Conservation (phyloP, 176 grass and related monocot genomes). For the Aegilops sharonensis region DNA sequence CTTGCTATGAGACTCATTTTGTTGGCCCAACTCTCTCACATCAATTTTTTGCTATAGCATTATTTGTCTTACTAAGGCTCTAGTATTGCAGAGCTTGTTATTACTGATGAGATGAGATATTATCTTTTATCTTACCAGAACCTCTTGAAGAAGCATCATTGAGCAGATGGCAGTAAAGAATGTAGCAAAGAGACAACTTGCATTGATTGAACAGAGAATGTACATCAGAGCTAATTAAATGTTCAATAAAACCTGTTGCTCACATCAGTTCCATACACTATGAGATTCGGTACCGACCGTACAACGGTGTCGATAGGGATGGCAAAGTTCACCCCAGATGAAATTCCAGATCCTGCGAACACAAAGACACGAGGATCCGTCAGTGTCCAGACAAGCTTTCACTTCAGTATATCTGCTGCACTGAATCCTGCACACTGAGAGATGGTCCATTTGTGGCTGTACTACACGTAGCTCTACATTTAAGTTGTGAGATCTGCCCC, state of each 20-base stretch:
- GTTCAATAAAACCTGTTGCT: slow-evolving; percentile 66
- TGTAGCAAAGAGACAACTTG: neutral
- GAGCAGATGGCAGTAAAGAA: neutral
- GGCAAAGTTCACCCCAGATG: slow-evolving; percentile 86
- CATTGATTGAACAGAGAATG: neutral
- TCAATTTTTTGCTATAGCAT: neutral
- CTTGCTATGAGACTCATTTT: neutral
- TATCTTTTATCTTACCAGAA: neutral
- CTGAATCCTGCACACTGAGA: slow-evolving; percentile 11
- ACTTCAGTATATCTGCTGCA: slow-evolving; percentile 9
- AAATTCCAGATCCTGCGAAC: slow-evolving; percentile 72
- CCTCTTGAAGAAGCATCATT: neutral
- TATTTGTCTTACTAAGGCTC: neutral
- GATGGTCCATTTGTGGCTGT: neutral
- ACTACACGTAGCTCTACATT: slow-evolving; percentile 1
- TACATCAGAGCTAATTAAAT: slow-evolving; percentile 39
- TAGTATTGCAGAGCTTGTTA: neutral
- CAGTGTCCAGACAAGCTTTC: slow-evolving; percentile 9
- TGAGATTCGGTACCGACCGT: slow-evolving; percentile 60
- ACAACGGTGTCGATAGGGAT: slow-evolving; percentile 78
- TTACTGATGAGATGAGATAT: neutral
- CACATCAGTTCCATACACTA: slow-evolving; percentile 66
- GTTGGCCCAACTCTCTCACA: neutral
- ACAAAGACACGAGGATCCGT: slow-evolving; percentile 20
- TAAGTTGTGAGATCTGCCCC: slow-evolving; percentile 17